Percentiles rank a stretch among this genome's conserved stretches.
Conservation (phyloP, 163 green algal genomes). For the Volvox carteri region DNA sequence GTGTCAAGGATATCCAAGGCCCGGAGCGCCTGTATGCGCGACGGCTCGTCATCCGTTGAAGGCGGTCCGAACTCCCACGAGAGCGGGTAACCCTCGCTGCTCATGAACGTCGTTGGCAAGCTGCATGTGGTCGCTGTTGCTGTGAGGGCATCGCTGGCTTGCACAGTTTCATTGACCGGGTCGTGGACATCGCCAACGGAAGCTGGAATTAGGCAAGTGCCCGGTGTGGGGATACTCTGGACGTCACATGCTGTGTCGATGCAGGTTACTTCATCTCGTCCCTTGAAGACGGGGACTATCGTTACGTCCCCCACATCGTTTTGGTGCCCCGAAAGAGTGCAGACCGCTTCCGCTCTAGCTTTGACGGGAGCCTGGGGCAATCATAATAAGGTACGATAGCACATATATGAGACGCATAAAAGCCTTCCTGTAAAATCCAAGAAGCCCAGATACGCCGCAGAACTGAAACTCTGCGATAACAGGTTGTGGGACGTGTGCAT, state of each 20-base stretch:
- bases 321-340: not conserved
- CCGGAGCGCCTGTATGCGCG: constrained; percentile 34
- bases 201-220: no score
- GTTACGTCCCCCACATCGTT: not conserved
- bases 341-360: not conserved
- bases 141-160: not conserved
- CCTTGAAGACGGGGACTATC: not conserved
- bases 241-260: not conserved
- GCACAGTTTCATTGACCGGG: not conserved
- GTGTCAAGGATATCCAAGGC: constrained; percentile 29
- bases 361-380: not conserved
- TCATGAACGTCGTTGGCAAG: not conserved
- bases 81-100: constrained; percentile 7
- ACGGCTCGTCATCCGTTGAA: constrained; percentile 17
- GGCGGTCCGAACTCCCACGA: not conserved
- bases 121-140: not conserved
- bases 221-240: not conserved
- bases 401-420: not conserved
- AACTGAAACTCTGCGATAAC: no score
- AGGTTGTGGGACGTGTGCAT: no score
- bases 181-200: not conserved
- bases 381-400: no score
- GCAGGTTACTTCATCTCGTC: not conserved
- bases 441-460: no score
- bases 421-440: no score